Conservation (phyloP, 1,284 basidiomycete species). For the Trametes versicolor region DNA sequence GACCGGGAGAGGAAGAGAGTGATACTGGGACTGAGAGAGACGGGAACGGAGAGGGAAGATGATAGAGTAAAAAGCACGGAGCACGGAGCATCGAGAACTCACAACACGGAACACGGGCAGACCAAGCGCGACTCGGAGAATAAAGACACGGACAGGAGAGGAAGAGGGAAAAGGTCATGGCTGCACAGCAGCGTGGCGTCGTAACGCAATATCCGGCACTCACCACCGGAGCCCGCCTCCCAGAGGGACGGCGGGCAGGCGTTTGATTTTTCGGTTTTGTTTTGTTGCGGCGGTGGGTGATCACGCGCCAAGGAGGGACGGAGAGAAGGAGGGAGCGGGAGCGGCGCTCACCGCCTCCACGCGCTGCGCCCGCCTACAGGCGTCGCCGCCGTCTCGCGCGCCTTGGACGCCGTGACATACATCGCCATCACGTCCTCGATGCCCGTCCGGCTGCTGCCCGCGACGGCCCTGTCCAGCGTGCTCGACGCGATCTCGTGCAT, state of each 20-base stretch:
- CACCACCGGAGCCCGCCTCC: conserved; percentile 5
- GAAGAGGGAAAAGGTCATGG: conserved; percentile 13
- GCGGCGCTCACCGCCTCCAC: conserved; percentile 22
- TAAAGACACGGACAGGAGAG: neutral
- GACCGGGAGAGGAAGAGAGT: conserved; percentile 1
- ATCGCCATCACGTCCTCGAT: conserved; percentile 34
- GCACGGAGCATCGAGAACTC: conserved; percentile 12
- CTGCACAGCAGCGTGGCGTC: conserved; percentile 20
- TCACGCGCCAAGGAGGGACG: neutral
- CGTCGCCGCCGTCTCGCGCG: conserved; percentile 32
- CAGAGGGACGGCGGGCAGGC: neutral
- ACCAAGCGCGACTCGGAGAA: conserved; percentile 4
- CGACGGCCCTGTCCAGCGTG: conserved; percentile 20
- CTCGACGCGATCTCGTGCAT: conserved; percentile 29
- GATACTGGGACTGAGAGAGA: conserved; percentile 16
- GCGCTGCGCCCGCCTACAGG: conserved; percentile 31
- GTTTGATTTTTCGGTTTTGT: neutral
- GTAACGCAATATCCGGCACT: conserved; percentile 11
- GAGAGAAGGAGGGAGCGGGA: neutral
- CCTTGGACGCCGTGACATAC: conserved; percentile 33
- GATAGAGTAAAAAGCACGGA: conserved; percentile 5
- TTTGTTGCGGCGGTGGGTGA: neutral
- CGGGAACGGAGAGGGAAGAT: conserved; percentile 15
- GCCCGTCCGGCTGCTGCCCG: conserved; percentile 10
- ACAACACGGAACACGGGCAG: conserved; percentile 5